Conservation (phyloP, 2,329 filamentous ascomycete species). For the Fusarium coffeatum region DNA sequence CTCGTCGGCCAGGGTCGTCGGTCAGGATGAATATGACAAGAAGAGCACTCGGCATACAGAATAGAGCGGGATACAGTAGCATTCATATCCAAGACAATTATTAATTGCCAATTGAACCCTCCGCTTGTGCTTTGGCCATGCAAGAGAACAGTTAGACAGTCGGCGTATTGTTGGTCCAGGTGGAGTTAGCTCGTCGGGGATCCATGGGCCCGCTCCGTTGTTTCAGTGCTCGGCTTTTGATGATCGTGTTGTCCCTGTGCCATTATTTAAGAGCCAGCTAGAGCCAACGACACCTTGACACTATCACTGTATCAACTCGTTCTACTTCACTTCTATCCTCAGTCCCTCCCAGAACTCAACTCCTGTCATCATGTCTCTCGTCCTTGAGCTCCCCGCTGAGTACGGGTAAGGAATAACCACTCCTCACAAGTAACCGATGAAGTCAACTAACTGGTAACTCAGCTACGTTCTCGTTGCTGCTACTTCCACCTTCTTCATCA, state of each 20-base stretch:
- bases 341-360: not conserved
- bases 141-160: not conserved
- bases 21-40: not conserved
- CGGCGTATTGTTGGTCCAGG: constrained; percentile 14
- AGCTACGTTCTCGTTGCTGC: constrained; percentile 73
- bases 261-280: constrained; percentile 30
- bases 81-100: not conserved
- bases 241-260: not conserved
- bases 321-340: not conserved
- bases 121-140: constrained; percentile 1
- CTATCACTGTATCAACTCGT: not conserved
- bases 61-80: not conserved
- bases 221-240: constrained; percentile 13
- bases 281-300: constrained; percentile 14
- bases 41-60: not conserved
- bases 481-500: constrained; percentile 68
- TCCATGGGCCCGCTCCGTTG: constrained; percentile 28
- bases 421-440: not conserved
- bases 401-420: constrained; percentile 59
- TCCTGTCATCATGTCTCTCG: constrained; percentile 55
- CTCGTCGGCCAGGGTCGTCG: not conserved
- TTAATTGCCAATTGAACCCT: constrained; percentile 1
- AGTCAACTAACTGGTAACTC: constrained; percentile 7
- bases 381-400: constrained; percentile 59
- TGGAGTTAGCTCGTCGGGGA: constrained; percentile 27